Evolutionary conservation across 768 basidiomycete species (phyloP).

Genomic region (Suillus discolor): DNA sequence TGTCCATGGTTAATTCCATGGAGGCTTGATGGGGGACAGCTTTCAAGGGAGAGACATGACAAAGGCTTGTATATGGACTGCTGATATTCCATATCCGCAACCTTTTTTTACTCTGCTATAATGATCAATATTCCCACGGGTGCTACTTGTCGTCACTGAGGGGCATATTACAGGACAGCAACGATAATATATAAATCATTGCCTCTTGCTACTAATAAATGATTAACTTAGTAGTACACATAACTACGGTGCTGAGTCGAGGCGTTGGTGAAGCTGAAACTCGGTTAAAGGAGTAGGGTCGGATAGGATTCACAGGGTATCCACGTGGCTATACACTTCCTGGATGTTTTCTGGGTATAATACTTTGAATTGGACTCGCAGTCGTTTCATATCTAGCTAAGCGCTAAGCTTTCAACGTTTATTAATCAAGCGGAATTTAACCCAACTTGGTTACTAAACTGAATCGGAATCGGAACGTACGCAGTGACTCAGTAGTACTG

Average conservation of each 20-base stretch:
- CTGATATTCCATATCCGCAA: conserved; percentile 42
- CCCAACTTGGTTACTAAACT: too few species aligned
- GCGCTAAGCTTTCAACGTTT: too few species aligned
- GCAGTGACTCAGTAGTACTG: too few species aligned
- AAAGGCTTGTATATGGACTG: conserved; percentile 42
- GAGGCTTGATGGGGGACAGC: conserved; percentile 30
- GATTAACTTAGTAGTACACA: too few species aligned
- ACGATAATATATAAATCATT: background rate
- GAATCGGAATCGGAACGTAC: too few species aligned
- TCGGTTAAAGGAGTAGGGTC: background rate
- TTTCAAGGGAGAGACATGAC: conserved; percentile 38
- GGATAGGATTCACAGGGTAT: background rate
- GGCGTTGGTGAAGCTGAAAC: background rate
- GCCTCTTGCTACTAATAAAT: background rate
- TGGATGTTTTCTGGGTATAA: too few species aligned
- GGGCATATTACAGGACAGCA: conserved; percentile 2
- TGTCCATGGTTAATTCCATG: conserved; percentile 29
- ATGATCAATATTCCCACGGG: conserved; percentile 32
- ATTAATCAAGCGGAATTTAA: too few species aligned
- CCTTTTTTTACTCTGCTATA: conserved; percentile 35
- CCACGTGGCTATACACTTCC: conserved; percentile 10
- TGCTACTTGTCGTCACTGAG: conserved; percentile 19
- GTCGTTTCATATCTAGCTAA: too few species aligned
- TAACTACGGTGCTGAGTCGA: too few species aligned
- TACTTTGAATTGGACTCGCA: too few species aligned